Evolutionary conservation across 495 filamentous ascomycete species (phyloP).

Genomic region (Aspergillus biplanus): DNA sequence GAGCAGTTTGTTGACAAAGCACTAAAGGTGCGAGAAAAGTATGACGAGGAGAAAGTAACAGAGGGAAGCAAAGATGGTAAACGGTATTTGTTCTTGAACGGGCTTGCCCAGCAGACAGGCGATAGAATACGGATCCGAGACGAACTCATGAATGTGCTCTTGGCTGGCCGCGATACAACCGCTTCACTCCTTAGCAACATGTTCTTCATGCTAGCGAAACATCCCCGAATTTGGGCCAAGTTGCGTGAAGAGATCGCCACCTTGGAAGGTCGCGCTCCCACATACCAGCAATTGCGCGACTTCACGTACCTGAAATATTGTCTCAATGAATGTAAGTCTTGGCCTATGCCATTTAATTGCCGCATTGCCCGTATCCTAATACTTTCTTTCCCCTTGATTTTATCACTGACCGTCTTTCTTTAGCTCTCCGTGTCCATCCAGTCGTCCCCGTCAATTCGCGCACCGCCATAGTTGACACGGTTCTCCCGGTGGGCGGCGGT

Average conservation of each 20-base stretch:
- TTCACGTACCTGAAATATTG: conserved; percentile 45
- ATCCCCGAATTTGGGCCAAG: conserved; percentile 43
- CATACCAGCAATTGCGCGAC: conserved; percentile 34
- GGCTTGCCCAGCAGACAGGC: conserved; percentile 23
- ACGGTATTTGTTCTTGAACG: conserved; percentile 27
- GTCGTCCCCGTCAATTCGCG: conserved; percentile 51
- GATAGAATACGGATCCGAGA: conserved; percentile 45
- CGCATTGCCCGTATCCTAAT: too few species aligned
- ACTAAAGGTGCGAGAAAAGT: conserved; percentile 23
- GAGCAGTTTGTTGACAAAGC: conserved; percentile 37
- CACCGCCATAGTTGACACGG: conserved; percentile 48
- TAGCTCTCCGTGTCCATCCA: conserved; percentile 40
- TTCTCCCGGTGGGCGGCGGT: conserved; percentile 57
- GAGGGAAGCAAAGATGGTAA: background rate
- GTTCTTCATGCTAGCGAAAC: conserved; percentile 53
- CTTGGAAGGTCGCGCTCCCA: conserved; percentile 37
- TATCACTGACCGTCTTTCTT: background rate
- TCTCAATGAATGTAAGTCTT: conserved; percentile 44
- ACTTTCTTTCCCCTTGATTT: too few species aligned
- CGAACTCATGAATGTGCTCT: conserved; percentile 57
- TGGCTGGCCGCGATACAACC: conserved; percentile 44
- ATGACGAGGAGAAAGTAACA: conserved; percentile 1
- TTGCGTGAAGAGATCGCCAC: conserved; percentile 50
- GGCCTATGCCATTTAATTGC: background rate
- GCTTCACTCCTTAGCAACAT: conserved; percentile 55